Evolutionary conservation across 2,329 filamentous ascomycete genomes (phyloP).

Genomic region (Verticillium albo-atrum): DNA sequence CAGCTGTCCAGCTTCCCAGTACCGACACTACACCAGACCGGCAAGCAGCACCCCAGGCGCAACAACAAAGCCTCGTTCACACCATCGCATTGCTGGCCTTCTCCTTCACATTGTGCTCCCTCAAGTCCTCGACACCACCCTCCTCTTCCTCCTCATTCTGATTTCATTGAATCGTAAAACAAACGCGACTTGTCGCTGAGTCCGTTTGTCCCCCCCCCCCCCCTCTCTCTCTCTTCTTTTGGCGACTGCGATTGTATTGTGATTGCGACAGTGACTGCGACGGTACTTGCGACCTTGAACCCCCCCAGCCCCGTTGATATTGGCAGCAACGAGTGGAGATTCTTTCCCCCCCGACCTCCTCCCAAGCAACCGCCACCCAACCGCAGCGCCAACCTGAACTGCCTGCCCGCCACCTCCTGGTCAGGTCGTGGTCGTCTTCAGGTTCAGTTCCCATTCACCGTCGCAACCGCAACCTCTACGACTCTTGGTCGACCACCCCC

Average conservation of each 20-base stretch:
- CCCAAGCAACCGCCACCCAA: constrained; percentile 3
- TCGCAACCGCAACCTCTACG: background rate
- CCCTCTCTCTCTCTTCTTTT: background rate
- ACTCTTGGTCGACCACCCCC: background rate
- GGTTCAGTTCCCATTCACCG: background rate
- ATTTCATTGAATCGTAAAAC: background rate
- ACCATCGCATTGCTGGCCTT: background rate
- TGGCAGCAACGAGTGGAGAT: background rate
- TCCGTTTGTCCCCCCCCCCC: background rate
- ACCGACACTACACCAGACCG: no score
- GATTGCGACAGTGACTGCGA: background rate
- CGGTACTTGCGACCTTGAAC: background rate
- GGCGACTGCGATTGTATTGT: background rate
- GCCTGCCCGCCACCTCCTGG: background rate
- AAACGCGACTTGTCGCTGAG: background rate
- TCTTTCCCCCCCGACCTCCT: background rate
- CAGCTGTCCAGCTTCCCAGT: background rate
- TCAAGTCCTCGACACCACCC: background rate
- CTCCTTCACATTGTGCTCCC: background rate
- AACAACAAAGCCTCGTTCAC: background rate
- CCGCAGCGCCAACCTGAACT: background rate
- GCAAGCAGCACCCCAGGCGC: background rate
- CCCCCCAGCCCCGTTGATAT: background rate
- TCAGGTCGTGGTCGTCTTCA: background rate
- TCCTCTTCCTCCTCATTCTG: background rate